Evolutionary conservation across 2,329 filamentous ascomycete genomes (phyloP), one percentile per base, ranked within the genome.

Genomic region (Daldinia sp.): DNA sequence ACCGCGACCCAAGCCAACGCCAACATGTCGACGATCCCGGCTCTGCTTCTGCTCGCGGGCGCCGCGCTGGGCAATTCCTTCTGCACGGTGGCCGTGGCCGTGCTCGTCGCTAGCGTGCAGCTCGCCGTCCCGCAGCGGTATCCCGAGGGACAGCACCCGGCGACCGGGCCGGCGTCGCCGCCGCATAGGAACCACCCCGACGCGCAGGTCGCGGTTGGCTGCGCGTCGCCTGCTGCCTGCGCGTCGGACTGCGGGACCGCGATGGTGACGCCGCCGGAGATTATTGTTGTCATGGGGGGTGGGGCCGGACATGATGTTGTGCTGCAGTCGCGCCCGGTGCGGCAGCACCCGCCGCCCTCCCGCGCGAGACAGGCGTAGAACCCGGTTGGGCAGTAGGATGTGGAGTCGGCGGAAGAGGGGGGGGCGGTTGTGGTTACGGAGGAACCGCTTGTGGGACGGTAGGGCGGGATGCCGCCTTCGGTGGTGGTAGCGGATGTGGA

Each of bases 321-420:
- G 62, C 90, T 86, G 78, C 94, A 98, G 78, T 96, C 86, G 17
- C 94, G 87, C 1, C 93, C 94, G 0, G 92, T 93, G 59, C 91
- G 90, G 78, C 94, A 98, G 80, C 94, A 98, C 1, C 85, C 85
- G 17, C 93, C 93, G 11, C 91, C 93, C 61, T 94, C 92, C 62
- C 88, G 88, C 1, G 94, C 94, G 2, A 89, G 86, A 77, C 94
- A 98, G 51, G 92, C 90, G 77, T 98, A 98, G 81, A 94, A 98
- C 2, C 94, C 94, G 0, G 90, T 94, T 0, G 94, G 94, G 71
- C 94, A 98, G 70, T 84, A 81, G 29, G 65, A 49, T 10, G 80
- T 6, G 2, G 58, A 19, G 10, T 80, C 13, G 5, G 60, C 17
- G 3, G 53, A 75, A 25, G 78, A 77, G 4, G 30, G 3, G 10